Percentiles rank a stretch among this genome's conserved stretches.
Conservation (phyloP, 2,329 filamentous ascomycete genomes). For the Fusarium siculi region DNA sequence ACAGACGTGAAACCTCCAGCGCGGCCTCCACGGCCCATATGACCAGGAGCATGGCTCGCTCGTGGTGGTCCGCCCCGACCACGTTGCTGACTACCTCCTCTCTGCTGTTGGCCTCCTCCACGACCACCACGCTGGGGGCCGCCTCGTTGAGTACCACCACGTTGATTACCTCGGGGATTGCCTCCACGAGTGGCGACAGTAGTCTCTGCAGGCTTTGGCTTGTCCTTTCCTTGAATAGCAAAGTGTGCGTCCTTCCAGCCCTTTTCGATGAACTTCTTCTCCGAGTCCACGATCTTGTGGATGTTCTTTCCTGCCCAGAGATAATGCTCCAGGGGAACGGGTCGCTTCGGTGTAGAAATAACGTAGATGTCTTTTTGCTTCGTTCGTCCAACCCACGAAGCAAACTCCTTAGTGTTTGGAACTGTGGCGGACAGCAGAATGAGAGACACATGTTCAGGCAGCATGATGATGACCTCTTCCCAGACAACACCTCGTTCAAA, state of each 20-base stretch:
- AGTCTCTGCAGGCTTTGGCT: constrained; percentile 62
- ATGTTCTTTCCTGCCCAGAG: constrained; percentile 95
- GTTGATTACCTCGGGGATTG: constrained; percentile 50
- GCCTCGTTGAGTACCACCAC: constrained; percentile 52
- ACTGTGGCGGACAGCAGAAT: constrained; percentile 97
- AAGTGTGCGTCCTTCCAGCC: constrained; percentile 96
- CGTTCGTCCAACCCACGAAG: constrained; percentile 96
- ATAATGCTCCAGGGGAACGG: constrained; percentile 94
- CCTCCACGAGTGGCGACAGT: constrained; percentile 53
- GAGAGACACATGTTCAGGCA: constrained; percentile 94
- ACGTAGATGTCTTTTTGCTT: constrained; percentile 99
- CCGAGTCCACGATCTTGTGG: constrained; percentile 91
- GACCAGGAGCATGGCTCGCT: constrained; percentile 74
- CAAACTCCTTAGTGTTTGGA: constrained; percentile 97
- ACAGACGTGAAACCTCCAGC: constrained; percentile 87
- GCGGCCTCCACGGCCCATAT: constrained; percentile 89
- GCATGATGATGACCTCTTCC: constrained; percentile 99
- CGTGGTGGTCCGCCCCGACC: constrained; percentile 64
- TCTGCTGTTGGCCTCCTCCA: constrained; percentile 59
- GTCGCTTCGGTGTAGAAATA: constrained; percentile 95
- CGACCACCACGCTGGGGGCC: constrained; percentile 58
- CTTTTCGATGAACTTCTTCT: constrained; percentile 90
- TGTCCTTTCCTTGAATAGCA: constrained; percentile 83
- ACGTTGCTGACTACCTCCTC: constrained; percentile 61
- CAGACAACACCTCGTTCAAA: constrained; percentile 95